A percentile compares a stretch with the other conserved stretches of the same genome.
Conservation (phyloP, 192 early-diverging fungal species). For the Coemansia sp. region DNA sequence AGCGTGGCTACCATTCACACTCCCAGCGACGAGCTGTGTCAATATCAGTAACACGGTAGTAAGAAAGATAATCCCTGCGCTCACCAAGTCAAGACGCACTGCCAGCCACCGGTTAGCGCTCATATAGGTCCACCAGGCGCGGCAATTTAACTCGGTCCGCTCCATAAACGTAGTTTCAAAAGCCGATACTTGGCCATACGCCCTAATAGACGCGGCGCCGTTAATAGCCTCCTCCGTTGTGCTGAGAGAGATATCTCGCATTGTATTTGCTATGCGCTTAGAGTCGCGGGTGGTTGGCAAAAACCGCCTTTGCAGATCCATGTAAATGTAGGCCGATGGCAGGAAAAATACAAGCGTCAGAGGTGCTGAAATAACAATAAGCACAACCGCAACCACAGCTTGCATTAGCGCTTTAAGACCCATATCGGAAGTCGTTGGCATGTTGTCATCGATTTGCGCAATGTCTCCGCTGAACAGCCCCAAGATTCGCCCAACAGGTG, state of each 20-base stretch:
- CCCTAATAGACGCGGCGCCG: conserved; percentile 79
- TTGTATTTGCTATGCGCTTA: conserved; percentile 73
- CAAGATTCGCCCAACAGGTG: conserved; percentile 72
- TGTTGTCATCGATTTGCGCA: conserved; percentile 58
- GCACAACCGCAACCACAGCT: conserved; percentile 57
- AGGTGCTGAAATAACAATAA: conserved; percentile 61
- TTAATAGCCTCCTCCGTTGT: conserved; percentile 69
- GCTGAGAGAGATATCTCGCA: conserved; percentile 70
- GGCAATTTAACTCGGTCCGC: conserved; percentile 65
- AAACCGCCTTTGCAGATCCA: conserved; percentile 71
- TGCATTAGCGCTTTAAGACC: conserved; percentile 56
- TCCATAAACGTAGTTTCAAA: conserved; percentile 63
- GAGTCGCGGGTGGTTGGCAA: conserved; percentile 80
- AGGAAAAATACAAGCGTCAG: conserved; percentile 68
- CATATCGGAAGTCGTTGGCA: conserved; percentile 62
- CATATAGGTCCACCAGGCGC: conserved; percentile 68
- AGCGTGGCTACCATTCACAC: conserved; percentile 54
- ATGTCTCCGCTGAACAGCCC: conserved; percentile 73
- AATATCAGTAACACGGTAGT: conserved; percentile 69
- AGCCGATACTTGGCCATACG: conserved; percentile 68
- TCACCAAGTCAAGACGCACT: conserved; percentile 67
- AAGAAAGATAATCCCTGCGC: conserved; percentile 70
- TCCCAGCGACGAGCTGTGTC: conserved; percentile 15
- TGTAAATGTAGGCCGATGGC: conserved; percentile 76
- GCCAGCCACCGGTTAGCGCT: conserved; percentile 69